phyloP scores from a whole-genome alignment of 2,329 filamentous ascomycete genomes.

The Ophiosphaerella korrae region DNA sequence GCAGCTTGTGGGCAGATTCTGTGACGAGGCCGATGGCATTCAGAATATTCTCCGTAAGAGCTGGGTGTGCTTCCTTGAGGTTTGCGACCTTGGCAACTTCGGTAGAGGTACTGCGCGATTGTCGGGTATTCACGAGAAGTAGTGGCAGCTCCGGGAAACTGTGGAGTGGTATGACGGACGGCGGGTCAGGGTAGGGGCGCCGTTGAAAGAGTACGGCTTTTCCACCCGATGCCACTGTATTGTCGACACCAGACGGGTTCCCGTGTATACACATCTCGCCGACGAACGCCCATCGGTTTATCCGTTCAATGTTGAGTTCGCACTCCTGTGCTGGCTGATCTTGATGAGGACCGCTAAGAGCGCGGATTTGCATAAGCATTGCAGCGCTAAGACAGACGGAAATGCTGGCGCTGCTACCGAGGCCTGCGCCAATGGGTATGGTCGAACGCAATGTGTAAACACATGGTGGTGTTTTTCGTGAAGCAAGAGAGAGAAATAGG shows the following conservation, averaged over 20 bases:
- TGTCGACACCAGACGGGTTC: slow-evolving; percentile 95
- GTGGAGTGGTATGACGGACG: slow-evolving; percentile 75
- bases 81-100: slow-evolving; percentile 86
- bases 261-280: slow-evolving; percentile 97
- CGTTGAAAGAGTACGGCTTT: slow-evolving; percentile 93
- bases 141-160: slow-evolving; percentile 92
- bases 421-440: slow-evolving; percentile 86
- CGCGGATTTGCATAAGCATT: slow-evolving; percentile 83
- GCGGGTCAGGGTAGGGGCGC: slow-evolving; percentile 76
- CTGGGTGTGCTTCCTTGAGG: slow-evolving; percentile 73
- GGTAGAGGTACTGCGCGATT: slow-evolving; percentile 80
- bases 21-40: slow-evolving; percentile 82
- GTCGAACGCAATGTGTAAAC: slow-evolving; percentile 92
- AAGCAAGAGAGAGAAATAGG: slow-evolving; percentile 86
- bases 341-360: slow-evolving; percentile 85
- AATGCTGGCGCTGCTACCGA: slow-evolving; percentile 94
- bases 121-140: slow-evolving; percentile 85
- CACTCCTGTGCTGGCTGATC: slow-evolving; percentile 89
- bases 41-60: slow-evolving; percentile 79
- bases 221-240: slow-evolving; percentile 90
- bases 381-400: slow-evolving; percentile 86
- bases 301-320: slow-evolving; percentile 87
- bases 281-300: slow-evolving; percentile 98
- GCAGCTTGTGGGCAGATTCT: slow-evolving; percentile 60
- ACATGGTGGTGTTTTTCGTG: slow-evolving; percentile 76